These are phyloP conservation scores for Lathyrus sativus DNA, from an alignment of 306 rosid species.

Conservation along the genomic window DNA sequence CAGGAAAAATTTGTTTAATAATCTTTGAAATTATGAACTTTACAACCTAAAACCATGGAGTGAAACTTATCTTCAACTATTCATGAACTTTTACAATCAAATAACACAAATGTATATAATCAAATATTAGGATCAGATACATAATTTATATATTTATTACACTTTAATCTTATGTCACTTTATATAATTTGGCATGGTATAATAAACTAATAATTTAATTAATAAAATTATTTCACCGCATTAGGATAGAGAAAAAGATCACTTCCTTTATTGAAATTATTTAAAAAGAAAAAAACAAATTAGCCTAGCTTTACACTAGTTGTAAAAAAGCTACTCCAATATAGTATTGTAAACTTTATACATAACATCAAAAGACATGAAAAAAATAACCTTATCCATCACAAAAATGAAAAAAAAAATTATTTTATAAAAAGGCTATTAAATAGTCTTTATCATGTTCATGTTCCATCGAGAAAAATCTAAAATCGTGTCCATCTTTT, in stretches of 20 bases:
- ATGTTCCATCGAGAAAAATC: neutral
- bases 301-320: conserved; percentile 22
- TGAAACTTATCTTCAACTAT: too few relatives aligned
- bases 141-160: too few relatives aligned
- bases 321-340: neutral
- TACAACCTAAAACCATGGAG: too few relatives aligned
- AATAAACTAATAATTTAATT: too few relatives aligned
- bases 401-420: conserved; percentile 11
- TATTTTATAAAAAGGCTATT: neutral
- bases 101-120: too few relatives aligned
- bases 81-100: too few relatives aligned
- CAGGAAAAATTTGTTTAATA: too few relatives aligned
- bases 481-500: conserved; percentile 11
- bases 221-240: too few relatives aligned
- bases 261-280: neutral
- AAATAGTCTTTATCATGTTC: conserved; percentile 16
- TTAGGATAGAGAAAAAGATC: neutral
- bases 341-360: neutral
- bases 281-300: neutral
- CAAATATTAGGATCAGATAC: too few relatives aligned
- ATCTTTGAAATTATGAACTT: too few relatives aligned
- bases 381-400: neutral
- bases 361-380: conserved; percentile 11
- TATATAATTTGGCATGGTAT: too few relatives aligned
- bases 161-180: too few relatives aligned